Evolutionary conservation across 2,329 filamentous ascomycete species (phyloP), one percentile per base, ranked within the genome.

Genomic region (Nannizzia gypsea): DNA sequence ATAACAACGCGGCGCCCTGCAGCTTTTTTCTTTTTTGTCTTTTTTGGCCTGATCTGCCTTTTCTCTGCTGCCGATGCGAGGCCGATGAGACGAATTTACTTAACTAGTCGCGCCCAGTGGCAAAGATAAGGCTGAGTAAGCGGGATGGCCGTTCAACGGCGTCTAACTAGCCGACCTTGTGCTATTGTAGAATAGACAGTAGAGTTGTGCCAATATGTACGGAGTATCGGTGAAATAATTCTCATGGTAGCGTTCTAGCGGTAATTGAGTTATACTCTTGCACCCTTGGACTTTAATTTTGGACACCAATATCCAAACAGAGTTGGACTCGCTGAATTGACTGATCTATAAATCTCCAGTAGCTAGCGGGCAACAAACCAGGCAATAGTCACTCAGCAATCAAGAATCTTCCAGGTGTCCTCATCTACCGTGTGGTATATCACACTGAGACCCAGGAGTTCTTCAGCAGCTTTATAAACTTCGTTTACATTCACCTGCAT

Each of bases 361-460:
- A 26, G 3, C 20, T 20, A 15, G 44, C 26, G 9, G 13, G 11
- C 11, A 26, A 48, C 20, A 22, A 26, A 20, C 31, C 20, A 48
- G 24, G 24, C 9, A 13, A 9, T 24, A 26, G 17, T 24, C 31
- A 24, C 38, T 42, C 34, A 60, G 48, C 59, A 83, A 61, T 95
- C 89, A 62, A 96, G 77, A 64, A 95, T 78, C 48, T 90, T 89
- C 86, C 89, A 97, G 0, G 92, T 97, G 73, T 89, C 82, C 68
- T 97, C 92, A 74, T 97, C 90, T 60, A 95, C 81, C 8, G 95
- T 99, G 28, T 90, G 89, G 75, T 90, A 99, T 64, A 96, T 89
- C 66, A 89, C 70, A 31, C 90, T 89, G 59, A 83, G 75, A 1
- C 78, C 78, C 48, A 90, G 73, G 68, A 99, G 74, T 74, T 97